Evolutionary conservation across 2,329 filamentous ascomycete genomes (phyloP), one percentile per base, ranked within the genome.

Genomic region (Sporothrix brunneoviolacea): DNA sequence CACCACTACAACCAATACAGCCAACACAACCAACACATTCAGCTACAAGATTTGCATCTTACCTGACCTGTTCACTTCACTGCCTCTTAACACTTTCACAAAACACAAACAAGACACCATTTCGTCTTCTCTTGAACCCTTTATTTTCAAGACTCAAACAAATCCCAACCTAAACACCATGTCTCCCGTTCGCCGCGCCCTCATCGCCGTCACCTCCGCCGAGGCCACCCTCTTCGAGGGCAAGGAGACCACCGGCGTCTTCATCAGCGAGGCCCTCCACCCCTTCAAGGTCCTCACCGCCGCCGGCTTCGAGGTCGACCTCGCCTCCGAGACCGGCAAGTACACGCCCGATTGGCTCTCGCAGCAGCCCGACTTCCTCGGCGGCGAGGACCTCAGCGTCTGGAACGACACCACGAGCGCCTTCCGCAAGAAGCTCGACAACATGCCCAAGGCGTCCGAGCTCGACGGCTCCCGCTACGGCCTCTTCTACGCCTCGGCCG

Each of bases 231-330:
- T 70, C n/a, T 68, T 64, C 53, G 51, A 67, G 4, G 68, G 68
- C 52, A 66, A 68, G 44, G 64, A 68, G 54, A 70, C 68, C 10
- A 61, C 61, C 2, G 71, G 69, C 10, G 58, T 75, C 43, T 75
- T 75, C 61, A 69, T 75, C 53, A 66, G 59, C 46, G 72, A 75
- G 57, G 72, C 72, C 15, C 64, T 74, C 8, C 71, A 75, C 54
- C 72, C 72, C 1, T 75, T 64, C 64, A 68, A 72, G 16, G 70
- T 73, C 19, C 64, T 75, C 51, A 61, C 53, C 6, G 63, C 60
- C 2, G 70, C 70, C 4, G 72, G 70, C 13, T 73, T 75, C 57
- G 68, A 71, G 49, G 71, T 74, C 43, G 71, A 74, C 53, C 62
- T 75, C 24, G 65, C 65, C 18, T 73, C 70, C 5, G 71, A 74